These are phyloP conservation scores for Pichia sp. DNA, from an alignment of 1,139 yeast species.

Conservation along the genomic window DNA sequence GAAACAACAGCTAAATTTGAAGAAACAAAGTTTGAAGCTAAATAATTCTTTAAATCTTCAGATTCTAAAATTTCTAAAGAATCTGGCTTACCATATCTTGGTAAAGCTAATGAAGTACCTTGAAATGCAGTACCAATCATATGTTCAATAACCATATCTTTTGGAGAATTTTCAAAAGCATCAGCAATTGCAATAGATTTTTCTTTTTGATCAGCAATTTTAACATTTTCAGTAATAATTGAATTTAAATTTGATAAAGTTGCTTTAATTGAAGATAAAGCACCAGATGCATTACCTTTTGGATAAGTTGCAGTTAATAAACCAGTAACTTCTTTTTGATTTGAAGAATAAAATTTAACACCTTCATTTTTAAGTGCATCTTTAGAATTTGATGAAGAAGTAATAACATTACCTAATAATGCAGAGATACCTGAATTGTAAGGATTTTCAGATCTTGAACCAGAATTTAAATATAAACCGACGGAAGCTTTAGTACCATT, in stretches of 20 bases:
- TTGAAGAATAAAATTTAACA: conserved; percentile 31
- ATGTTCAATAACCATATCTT: conserved; percentile 58
- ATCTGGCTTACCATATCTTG: conserved; percentile 66
- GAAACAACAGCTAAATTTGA: conserved; percentile 66
- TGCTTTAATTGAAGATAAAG: conserved; percentile 22
- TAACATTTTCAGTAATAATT: conserved; percentile 21
- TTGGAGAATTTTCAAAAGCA: conserved; percentile 42
- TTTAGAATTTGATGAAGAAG: conserved; percentile 31
- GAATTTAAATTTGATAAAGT: conserved; percentile 19
- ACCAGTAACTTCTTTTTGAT: conserved; percentile 31
- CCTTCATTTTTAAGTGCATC: conserved; percentile 33
- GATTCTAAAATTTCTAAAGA: conserved; percentile 51
- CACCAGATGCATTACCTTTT: conserved; percentile 26
- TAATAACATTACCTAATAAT: conserved; percentile 49
- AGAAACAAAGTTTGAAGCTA: conserved; percentile 50
- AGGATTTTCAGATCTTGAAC: conserved; percentile 72
- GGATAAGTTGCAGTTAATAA: conserved; percentile 27
- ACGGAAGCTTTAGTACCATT: conserved; percentile 55
- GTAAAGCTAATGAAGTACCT: conserved; percentile 72
- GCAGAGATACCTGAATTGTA: conserved; percentile 77
- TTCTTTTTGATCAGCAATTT: conserved; percentile 25
- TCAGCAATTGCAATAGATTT: conserved; percentile 35
- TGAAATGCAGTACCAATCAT: conserved; percentile 78
- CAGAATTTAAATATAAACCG: conserved; percentile 69
- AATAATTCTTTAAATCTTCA: conserved; percentile 52